These are phyloP conservation scores for Monosporascus sp. DNA, from an alignment of 2,329 filamentous ascomycete species.

Conservation along the genomic window DNA sequence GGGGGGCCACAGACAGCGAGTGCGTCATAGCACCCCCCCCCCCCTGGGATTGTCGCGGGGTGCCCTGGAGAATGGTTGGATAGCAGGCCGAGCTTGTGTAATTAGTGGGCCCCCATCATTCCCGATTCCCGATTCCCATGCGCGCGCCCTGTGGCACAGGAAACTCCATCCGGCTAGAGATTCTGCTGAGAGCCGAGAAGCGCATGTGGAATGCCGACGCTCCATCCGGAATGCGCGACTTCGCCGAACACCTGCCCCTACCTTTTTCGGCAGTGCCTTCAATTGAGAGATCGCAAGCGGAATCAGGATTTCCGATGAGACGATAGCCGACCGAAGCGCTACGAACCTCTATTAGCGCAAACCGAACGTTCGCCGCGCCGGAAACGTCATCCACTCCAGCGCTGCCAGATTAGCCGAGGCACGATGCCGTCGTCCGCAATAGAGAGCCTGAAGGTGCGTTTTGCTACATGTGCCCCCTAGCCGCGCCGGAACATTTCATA, in stretches of 20 bases:
- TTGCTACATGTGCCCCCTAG: neutral
- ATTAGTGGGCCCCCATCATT: no score
- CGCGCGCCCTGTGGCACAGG: neutral
- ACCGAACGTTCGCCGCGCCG: neutral
- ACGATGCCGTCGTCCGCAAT: neutral
- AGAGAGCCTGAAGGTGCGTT: slow-evolving; percentile 4
- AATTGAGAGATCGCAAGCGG: neutral
- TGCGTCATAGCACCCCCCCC: neutral
- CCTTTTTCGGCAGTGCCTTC: neutral
- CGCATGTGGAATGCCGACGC: neutral
- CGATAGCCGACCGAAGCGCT: neutral
- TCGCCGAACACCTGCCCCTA: no score
- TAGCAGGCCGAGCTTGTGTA: no score
- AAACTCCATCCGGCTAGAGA: neutral
- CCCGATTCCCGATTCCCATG: no score
- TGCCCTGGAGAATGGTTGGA: no score
- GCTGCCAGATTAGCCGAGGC: neutral
- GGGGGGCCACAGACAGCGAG: neutral
- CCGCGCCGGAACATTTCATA: neutral
- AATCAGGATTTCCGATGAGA: neutral
- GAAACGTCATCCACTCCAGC: neutral
- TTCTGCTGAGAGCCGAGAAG: neutral
- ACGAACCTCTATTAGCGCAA: neutral
- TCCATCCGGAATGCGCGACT: neutral
- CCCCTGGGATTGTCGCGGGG: no score